phyloP scores from a whole-genome alignment of 371 early-diverging fungal species.

The Chytridiales sp. region DNA sequence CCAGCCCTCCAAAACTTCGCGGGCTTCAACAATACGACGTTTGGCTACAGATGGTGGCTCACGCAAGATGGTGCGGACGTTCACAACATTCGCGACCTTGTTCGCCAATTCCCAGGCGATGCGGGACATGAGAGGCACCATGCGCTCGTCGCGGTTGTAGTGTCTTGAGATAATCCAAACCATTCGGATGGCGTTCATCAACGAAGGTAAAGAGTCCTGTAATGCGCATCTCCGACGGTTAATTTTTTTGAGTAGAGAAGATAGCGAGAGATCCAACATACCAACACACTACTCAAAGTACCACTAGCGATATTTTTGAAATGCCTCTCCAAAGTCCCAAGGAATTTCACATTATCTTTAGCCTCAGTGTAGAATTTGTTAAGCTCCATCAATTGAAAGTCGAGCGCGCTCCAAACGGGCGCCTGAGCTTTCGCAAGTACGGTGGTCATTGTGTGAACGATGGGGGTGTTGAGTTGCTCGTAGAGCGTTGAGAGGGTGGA shows the following conservation, averaged over 20 bases:
- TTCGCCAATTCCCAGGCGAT: conserved; percentile 61
- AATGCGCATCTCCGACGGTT: neutral
- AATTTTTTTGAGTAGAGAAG: neutral
- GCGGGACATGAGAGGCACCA: conserved; percentile 61
- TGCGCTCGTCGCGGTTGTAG: conserved; percentile 61
- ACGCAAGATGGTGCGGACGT: conserved; percentile 49
- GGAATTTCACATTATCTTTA: conserved; percentile 60
- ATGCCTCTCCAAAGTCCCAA: conserved; percentile 57
- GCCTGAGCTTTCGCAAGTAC: conserved; percentile 42
- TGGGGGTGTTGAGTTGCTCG: conserved; percentile 54
- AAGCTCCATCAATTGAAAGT: conserved; percentile 53
- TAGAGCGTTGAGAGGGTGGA: conserved; percentile 51
- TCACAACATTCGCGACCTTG: conserved; percentile 53
- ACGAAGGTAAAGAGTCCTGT: conserved; percentile 52
- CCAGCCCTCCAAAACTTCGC: conserved; percentile 55
- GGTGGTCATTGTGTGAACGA: conserved; percentile 46
- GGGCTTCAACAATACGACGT: conserved; percentile 51
- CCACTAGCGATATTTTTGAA: conserved; percentile 57
- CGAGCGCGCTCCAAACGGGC: conserved; percentile 43
- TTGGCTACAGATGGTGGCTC: conserved; percentile 49
- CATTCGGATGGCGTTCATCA: conserved; percentile 62
- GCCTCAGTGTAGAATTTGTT: conserved; percentile 59
- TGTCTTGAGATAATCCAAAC: conserved; percentile 66
- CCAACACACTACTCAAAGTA: conserved; percentile 45
- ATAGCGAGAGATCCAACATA: conserved; percentile 7